Base-by-base conservation (phyloP, 2,329 filamentous ascomycete species). In the Ophiostoma perfectum region DNA sequence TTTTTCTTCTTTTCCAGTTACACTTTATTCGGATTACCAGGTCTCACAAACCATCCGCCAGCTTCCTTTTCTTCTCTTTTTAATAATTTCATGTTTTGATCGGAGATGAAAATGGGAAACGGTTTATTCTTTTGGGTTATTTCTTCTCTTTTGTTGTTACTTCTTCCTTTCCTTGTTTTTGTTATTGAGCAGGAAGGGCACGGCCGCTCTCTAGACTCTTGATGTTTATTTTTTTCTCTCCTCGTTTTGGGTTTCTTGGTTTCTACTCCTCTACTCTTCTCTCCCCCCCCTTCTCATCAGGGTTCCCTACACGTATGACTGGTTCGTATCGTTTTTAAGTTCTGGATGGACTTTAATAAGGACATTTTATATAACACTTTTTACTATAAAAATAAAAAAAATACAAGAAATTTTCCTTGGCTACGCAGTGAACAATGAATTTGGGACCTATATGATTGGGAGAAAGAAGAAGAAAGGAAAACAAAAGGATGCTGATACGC, bases 261-360 rank as follows among this genome's bases (percentile, higher is more conserved):
- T 68, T 66, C 69, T 69, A 66, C 70, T 65, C 64, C 71, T 69
- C 68, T 73, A 27, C 27, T 72, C 73, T 70, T 69, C 69, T 52
- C 65, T n/a, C n/a, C n/a, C 49, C 60, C 39, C 52, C 36, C 36
- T 52, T 64, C 47, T 47, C 63, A 60, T 27, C 27, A 41, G 58
- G 58, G 38, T 8, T 36, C 41, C 41, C 14, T 38, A 64, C 73
- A 75, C 74, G 78, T 79, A 81, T 81, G 80, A 81, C 81, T 83
- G 82, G 82, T 76, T 83, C 80, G 81, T 82, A 82, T 82, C 77
- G 67, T 65, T 66, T 69, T 68, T 66, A 42, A 36, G 63, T 64
- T 66, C 66, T 68, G 68, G 68, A 66, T 68, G 67, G 67, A 66
- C 64, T 66, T 62, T 68, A 68, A 68, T 68, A 66, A 58, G 67